Base-by-base conservation (phyloP, 768 basidiomycete species). In the Rhodotorula diobovata region DNA sequence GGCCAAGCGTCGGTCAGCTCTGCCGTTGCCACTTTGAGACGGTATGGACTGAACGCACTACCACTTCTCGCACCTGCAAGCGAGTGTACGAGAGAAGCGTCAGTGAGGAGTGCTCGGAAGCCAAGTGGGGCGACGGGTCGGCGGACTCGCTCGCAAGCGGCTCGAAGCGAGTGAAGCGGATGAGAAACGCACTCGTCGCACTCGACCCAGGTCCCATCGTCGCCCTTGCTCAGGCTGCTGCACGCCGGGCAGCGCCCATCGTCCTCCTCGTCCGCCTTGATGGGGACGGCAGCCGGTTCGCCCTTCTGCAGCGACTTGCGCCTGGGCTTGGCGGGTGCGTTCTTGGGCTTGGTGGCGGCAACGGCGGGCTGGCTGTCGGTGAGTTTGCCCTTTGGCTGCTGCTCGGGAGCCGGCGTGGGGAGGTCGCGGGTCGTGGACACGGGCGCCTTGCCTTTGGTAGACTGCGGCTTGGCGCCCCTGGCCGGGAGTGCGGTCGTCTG, bases 131-230 rank as follows among this genome's bases (percentile, higher is more conserved):
- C 6, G 48, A 25, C 23, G 25, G 25, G 14, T 23, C 7, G 48
- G 48, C 48, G 46, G 15, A 21, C 20, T 12, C 11, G 20, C 25
- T 21, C 20, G 46, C 20, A 43, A 43, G 43, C 46, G 3, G 46
- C 21, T 16, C 3, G 46, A 48, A 48, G 23, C 20, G 2, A 59
- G 28, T 9, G 37, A 18, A 34, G n/a, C 8, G 15, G 39, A 9
- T 11, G 30, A 25, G 32, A 39, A 23, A 61, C 64, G 55, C 25
- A 70, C 68, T 46, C 84, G 76, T 91, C 90, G 79, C 91, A 93
- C 72, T 87, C 82, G 66, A 93, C 87, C 91, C 91, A 93, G 76
- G 82, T 86, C 73, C 90, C 89, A 79, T 88, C 88, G 71, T 86
- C 46, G n/a, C 39, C 53, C 15, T 30, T 54, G 23, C 23, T 25